phyloP scores from a whole-genome alignment of 202 grass and related monocot genomes.

The Bolboschoenoplectus hybrid region DNA sequence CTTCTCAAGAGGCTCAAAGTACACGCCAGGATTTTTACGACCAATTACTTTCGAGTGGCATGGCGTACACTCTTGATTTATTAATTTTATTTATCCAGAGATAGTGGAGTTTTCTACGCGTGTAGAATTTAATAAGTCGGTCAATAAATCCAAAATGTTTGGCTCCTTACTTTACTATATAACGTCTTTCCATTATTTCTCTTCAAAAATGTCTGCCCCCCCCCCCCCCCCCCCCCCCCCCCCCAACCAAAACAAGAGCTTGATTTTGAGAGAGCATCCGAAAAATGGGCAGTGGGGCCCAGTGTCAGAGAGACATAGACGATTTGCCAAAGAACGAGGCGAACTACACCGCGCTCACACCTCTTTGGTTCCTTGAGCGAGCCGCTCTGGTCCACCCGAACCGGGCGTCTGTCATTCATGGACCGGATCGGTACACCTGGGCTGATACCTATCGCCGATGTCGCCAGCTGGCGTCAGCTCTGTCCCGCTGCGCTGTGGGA shows the following conservation, averaged over 20 bases:
- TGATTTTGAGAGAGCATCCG: background rate
- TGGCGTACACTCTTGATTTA: background rate
- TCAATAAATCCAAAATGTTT: background rate
- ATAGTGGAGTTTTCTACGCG: background rate
- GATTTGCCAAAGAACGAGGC: slow-evolving; percentile 78
- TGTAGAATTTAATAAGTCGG: background rate
- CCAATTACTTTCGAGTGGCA: background rate
- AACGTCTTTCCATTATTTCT: background rate
- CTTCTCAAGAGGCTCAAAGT: background rate
- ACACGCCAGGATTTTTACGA: background rate
- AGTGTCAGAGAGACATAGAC: slow-evolving; percentile 85
- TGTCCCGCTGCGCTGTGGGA: slow-evolving; percentile 58
- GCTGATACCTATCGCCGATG: slow-evolving; percentile 82
- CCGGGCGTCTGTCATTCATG: slow-evolving; percentile 69
- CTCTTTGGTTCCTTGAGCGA: slow-evolving; percentile 92
- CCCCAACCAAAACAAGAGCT: background rate
- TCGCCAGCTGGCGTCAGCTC: slow-evolving; percentile 86
- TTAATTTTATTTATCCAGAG: background rate
- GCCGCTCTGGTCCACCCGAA: slow-evolving; percentile 74
- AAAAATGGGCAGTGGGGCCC: slow-evolving; percentile 34
- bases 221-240: too few species aligned
- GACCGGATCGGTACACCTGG: slow-evolving; percentile 74
- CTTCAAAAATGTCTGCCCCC: background rate
- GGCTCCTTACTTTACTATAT: slow-evolving; percentile 15
- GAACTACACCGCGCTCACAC: slow-evolving; percentile 87